Base-by-base conservation (phyloP, 805 yeast genomes). In the Myxozyma mucilagina region DNA sequence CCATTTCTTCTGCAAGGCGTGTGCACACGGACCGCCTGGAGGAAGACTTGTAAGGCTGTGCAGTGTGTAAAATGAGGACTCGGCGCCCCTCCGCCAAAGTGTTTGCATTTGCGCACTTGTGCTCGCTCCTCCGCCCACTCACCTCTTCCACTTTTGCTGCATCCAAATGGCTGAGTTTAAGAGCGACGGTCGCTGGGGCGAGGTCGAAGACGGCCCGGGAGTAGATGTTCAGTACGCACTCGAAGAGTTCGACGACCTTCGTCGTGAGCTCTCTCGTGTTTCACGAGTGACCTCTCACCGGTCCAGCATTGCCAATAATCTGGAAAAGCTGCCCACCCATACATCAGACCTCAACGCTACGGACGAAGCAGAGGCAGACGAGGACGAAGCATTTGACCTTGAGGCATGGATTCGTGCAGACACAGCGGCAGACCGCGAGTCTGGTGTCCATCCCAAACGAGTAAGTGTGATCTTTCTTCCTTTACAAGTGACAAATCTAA, bases 131-230 rank as follows among this genome's bases (percentile, higher is more conserved):
- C 39, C 29, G 42, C n/a, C 36, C 59, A 41, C 50, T 35, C 54
- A 31, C 47, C 24, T 1, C 43, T n/a, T 24, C 57, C 6, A n/a
- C 56, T 47, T 18, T 31, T 14, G 29, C 38, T 8, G 9, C 50
- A 24, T 24, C 31, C 43, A 38, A 16, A 35, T 45, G 55, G 51
- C 56, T 5, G 47, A 29, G 35, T 39, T 53, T 44, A 42, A 13
- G 29, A 53, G 56, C 57, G 63, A 59, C 56, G 64, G 61, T 35
- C 51, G 66, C n/a, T 63, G 65, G 65, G 66, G 66, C 29, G 66
- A 63, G 39, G 16, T 36, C 32, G 32, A 53, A 2, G 54, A 42
- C 35, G 65, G 63, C 29, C 51, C 53, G 38, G 62, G 59, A n/a
- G 66, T 63, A n/a, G 61, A 56, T 53, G 55, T 63, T 41, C 56